A percentile compares a stretch with the other conserved stretches of the same genome.
Conservation (phyloP, 169 alveolate genomes). For the Fabrea salina region DNA sequence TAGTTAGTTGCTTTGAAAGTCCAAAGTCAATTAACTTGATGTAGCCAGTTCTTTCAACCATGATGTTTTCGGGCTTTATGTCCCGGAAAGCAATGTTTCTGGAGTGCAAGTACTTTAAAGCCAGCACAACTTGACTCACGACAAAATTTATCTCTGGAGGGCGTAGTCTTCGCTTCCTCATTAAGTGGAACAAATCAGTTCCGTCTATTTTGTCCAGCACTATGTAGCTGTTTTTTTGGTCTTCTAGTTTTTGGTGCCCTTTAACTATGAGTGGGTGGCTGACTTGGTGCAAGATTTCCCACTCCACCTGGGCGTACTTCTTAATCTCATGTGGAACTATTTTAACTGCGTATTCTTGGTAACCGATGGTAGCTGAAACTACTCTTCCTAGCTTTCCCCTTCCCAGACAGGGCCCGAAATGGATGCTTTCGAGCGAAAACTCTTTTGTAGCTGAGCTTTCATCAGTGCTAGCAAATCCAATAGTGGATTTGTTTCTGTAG, state of each 20-base stretch:
- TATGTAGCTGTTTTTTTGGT: constrained; percentile 65
- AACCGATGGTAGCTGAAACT: neutral
- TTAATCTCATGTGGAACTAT: neutral
- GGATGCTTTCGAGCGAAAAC: neutral
- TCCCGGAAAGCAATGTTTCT: constrained; percentile 54
- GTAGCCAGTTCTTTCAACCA: constrained; percentile 44
- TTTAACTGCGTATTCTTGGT: constrained; percentile 9
- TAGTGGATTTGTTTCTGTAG: too few species aligned
- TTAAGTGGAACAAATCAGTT: constrained; percentile 79
- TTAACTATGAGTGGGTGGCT: constrained; percentile 73
- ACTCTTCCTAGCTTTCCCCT: neutral
- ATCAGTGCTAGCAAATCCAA: too few species aligned
- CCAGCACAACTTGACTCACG: constrained; percentile 59
- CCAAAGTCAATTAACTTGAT: constrained; percentile 54
- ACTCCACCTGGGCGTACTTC: constrained; percentile 73
- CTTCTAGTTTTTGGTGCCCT: constrained; percentile 67
- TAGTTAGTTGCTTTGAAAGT: constrained; percentile 34
- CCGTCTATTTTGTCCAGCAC: constrained; percentile 75
- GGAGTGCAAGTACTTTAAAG: constrained; percentile 52
- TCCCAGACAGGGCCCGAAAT: neutral
- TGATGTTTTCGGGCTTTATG: constrained; percentile 64
- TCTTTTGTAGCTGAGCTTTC: too few species aligned
- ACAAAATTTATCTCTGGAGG: constrained; percentile 59
- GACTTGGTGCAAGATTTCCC: constrained; percentile 56
- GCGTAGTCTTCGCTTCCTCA: constrained; percentile 59